Evolutionary conservation across 768 basidiomycete species (phyloP), one percentile per base, ranked within the genome.

Genomic region (Hericium erinaceus): DNA sequence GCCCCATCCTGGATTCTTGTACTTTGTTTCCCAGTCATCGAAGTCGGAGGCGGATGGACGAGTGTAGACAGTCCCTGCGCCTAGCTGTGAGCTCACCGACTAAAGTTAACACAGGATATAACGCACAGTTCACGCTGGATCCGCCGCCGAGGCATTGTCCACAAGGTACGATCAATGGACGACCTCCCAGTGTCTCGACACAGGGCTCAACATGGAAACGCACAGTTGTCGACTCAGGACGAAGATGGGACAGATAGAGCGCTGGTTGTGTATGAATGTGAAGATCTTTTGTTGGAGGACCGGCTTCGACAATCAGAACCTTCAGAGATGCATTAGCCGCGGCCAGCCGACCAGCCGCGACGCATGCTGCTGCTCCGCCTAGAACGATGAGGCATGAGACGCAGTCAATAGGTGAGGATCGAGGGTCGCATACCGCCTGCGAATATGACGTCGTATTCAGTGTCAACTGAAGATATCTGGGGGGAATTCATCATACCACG

Each of bases 1-100:
- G 5, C 82, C 73, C 85, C 85, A 87, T 1, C 84, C 85, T 1
- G 76, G 67, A 64, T 85, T 85, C 4, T 72, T 73, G 24, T 79
- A 67, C 2, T 72, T 65, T 3, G 46, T 60, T 60, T 79, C 77
- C 85, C 84, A 86, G 52, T 80, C 80, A 60, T 87, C 81, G 51
- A 80, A 85, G 64, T 87, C 85, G 0, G 83, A 84, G 1, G 81
- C 78, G 8, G 80, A 68, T 13, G 81, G 77, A 24, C 85, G 77
- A 0, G 76, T 79, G 60, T 85, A 86, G 73, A 80, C 74, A 65
- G 55, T 55, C 46, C 52, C 61, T 62, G 18, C 44, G 4, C 16
- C 12, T 20, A 39, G 18, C 15, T 38, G 15, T 4, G 37, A 22
- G 7, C 8, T 37, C 48, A 10, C 8, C 20, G 5, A 49, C 16